Evolutionary conservation across 345 rosid species (phyloP).

Genomic region (Dovyalis caffra): DNA sequence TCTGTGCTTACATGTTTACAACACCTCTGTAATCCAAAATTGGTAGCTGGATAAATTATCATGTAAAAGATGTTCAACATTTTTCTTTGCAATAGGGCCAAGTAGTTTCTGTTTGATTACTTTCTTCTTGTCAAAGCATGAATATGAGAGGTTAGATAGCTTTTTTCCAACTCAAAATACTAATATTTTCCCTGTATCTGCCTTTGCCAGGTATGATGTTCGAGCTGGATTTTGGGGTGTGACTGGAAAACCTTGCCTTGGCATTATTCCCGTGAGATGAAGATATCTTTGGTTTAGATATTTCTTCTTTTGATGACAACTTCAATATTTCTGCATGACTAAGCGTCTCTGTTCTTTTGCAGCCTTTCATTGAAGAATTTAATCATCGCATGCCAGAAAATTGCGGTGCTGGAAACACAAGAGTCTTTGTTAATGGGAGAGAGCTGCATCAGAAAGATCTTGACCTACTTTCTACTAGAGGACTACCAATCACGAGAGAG

Average conservation of each 20-base stretch:
- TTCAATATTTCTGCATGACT: not conserved
- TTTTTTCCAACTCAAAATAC: not conserved
- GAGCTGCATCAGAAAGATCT: slow-evolving; percentile 31
- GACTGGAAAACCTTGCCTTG: slow-evolving; percentile 28
- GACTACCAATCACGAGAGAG: slow-evolving; percentile 18
- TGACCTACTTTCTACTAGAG: slow-evolving; percentile 20
- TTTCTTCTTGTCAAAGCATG: not conserved
- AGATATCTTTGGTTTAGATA: not conserved
- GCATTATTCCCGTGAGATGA: slow-evolving; percentile 34
- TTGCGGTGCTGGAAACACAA: slow-evolving; percentile 26
- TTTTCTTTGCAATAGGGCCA: not conserved
- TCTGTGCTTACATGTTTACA: not conserved
- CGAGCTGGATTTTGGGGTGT: slow-evolving; percentile 36
- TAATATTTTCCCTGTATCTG: not conserved
- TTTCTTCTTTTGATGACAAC: not conserved
- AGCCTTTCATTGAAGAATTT: slow-evolving; percentile 31
- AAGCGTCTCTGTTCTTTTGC: not conserved
- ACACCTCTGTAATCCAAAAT: not conserved
- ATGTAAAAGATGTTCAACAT: not conserved
- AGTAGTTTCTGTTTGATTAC: not conserved
- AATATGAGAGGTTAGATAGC: not conserved
- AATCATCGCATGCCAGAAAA: slow-evolving; percentile 20
- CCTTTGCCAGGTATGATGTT: slow-evolving; percentile 25
- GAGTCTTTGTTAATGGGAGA: slow-evolving; percentile 28
- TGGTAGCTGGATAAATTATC: not conserved